Percentiles rank a stretch among this genome's conserved stretches.
phyloP scores from a whole-genome alignment of 176 grass and related monocot species.

The Paspalum notatum region DNA sequence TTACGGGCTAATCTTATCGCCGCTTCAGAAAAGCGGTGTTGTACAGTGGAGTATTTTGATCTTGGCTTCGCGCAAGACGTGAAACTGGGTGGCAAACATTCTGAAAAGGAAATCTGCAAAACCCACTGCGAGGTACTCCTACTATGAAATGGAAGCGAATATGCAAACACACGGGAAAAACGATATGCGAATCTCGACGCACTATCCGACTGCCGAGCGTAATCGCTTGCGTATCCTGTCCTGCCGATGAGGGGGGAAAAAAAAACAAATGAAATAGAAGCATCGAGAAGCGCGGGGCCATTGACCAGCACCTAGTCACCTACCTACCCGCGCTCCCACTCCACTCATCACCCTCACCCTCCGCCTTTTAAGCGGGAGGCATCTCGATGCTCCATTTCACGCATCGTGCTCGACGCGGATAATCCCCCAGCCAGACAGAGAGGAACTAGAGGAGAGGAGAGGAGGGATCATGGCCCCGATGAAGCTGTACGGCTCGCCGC shows the following conservation, averaged over 20 bases:
- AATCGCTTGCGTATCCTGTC: constrained; percentile 9
- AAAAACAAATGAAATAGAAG: constrained; percentile 14
- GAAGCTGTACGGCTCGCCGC: constrained; percentile 59
- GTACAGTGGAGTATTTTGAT: too few species aligned
- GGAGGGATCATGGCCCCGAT: constrained; percentile 45
- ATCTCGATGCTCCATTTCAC: not conserved
- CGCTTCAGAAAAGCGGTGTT: too few species aligned
- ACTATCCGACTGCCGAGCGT: not conserved
- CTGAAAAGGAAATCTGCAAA: too few species aligned
- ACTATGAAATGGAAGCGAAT: not conserved
- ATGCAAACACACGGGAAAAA: too few species aligned
- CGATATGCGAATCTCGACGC: constrained; percentile 9
- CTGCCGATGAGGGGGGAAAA: too few species aligned
- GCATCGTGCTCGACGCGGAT: not conserved
- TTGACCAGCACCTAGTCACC: not conserved
- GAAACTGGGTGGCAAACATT: too few species aligned
- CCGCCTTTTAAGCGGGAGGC: constrained; percentile 36
- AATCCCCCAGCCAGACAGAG: not conserved
- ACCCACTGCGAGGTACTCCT: too few species aligned
- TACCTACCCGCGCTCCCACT: not conserved
- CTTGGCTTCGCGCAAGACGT: too few species aligned
- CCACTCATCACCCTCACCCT: too few species aligned
- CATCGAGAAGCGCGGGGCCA: not conserved
- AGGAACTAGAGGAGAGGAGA: not conserved
- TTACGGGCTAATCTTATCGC: too few species aligned